These are phyloP conservation scores for Fusarium anguioides DNA, from an alignment of 2,329 filamentous ascomycete species.

Conservation along the genomic window DNA sequence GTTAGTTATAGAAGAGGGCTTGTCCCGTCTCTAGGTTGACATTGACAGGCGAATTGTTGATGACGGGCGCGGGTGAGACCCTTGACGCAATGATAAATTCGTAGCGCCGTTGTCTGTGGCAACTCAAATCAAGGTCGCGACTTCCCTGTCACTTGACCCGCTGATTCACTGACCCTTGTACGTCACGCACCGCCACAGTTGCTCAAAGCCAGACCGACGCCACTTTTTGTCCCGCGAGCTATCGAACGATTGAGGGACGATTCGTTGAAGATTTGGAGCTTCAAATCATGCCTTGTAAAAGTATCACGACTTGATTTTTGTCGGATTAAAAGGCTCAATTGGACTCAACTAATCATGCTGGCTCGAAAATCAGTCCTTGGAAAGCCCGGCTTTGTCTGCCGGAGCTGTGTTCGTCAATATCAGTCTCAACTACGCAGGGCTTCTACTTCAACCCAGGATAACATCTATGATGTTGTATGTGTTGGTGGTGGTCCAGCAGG, in stretches of 20 bases:
- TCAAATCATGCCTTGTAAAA: conserved; percentile 18
- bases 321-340: conserved; percentile 5
- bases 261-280: conserved; percentile 27
- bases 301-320: conserved; percentile 8
- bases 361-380: conserved; percentile 42
- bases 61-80: conserved; percentile 37
- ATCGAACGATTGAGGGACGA: conserved; percentile 42
- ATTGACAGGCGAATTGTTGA: conserved; percentile 41
- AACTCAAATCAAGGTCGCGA: conserved; percentile 45
- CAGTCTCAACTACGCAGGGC: conserved; percentile 52
- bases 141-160: conserved; percentile 42
- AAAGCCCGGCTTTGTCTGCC: conserved; percentile 57
- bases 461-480: conserved; percentile 93
- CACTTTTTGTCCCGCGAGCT: conserved; percentile 26
- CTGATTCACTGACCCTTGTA: neutral
- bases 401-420: conserved; percentile 57
- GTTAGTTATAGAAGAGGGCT: conserved; percentile 33
- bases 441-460: conserved; percentile 63
- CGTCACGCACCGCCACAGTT: conserved; percentile 11
- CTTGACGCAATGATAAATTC: conserved; percentile 49
- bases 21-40: conserved; percentile 33
- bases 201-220: conserved; percentile 10
- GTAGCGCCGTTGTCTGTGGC: conserved; percentile 55
- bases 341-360: conserved; percentile 40
- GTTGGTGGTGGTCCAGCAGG: conserved; percentile 91